phyloP scores from a whole-genome alignment of 345 rosid species.

The Eucalyptus caleyi region DNA sequence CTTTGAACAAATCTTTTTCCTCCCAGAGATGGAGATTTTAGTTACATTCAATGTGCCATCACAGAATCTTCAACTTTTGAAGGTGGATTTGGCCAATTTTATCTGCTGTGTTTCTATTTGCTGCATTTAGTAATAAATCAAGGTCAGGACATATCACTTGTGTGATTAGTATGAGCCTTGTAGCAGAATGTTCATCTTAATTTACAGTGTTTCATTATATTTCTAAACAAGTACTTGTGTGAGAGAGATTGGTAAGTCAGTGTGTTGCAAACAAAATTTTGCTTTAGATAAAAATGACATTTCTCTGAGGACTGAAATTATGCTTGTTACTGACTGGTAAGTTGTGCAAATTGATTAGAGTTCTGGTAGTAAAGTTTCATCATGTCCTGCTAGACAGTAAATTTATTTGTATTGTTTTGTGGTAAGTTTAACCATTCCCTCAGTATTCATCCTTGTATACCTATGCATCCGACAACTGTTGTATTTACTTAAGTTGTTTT shows the following conservation, averaged over 20 bases:
- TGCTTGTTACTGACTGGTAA: background rate
- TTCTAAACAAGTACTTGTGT: background rate
- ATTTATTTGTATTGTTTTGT: background rate
- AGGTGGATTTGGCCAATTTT: background rate
- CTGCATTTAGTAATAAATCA: background rate
- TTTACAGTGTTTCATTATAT: background rate
- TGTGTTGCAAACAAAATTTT: background rate
- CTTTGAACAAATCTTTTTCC: background rate
- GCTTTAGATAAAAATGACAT: background rate
- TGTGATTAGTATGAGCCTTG: background rate
- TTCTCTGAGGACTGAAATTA: background rate
- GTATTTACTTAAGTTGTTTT: background rate
- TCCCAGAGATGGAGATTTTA: background rate
- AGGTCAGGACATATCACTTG: background rate
- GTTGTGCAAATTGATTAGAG: background rate
- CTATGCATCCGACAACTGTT: background rate
- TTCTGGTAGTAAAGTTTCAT: background rate
- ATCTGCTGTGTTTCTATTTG: background rate
- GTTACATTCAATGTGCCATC: background rate
- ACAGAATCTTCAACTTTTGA: background rate
- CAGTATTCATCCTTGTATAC: background rate
- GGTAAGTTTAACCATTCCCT: background rate
- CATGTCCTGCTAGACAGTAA: background rate
- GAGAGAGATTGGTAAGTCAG: background rate
- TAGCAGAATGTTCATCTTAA: background rate